Conservation (phyloP, 2,329 filamentous ascomycete species). For the Fonsecaea multimorphosa region DNA sequence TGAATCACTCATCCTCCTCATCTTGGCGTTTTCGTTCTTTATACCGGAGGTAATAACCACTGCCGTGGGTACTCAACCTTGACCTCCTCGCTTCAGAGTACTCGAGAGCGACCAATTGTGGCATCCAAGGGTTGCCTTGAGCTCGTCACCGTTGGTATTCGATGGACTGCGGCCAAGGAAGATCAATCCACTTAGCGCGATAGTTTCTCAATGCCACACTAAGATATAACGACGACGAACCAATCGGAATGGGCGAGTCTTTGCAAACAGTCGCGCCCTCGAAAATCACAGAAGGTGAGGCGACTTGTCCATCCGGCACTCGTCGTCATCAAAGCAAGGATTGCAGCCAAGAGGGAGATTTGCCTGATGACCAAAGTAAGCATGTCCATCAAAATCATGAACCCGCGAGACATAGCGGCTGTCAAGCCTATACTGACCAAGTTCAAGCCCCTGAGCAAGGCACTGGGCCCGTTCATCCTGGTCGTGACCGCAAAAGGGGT, state of each 20-base stretch:
- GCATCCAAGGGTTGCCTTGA: not conserved
- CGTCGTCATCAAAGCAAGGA: not conserved
- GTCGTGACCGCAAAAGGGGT: not conserved
- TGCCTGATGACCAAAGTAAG: not conserved
- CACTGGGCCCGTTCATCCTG: not conserved
- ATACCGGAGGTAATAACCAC: not conserved
- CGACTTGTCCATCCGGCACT: not conserved
- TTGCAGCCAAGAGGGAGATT: not conserved
- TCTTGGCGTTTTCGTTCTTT: not conserved
- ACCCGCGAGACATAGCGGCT: not conserved
- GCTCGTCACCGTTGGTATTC: not conserved
- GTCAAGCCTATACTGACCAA: not conserved
- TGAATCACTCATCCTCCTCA: not conserved
- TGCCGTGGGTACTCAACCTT: not conserved
- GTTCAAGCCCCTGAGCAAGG: not conserved
- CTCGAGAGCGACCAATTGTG: not conserved
- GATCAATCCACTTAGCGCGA: no score
- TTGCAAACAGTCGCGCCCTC: not conserved
- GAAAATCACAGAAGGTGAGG: not conserved
- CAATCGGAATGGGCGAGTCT: not conserved
- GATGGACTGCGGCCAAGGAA: not conserved
- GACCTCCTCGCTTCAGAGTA: not conserved
- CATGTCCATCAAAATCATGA: not conserved
- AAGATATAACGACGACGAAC: not conserved
- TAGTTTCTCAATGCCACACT: no score